Base-by-base conservation (phyloP, 352 stramenopile genomes). In the Globisporangium cederbergense region DNA sequence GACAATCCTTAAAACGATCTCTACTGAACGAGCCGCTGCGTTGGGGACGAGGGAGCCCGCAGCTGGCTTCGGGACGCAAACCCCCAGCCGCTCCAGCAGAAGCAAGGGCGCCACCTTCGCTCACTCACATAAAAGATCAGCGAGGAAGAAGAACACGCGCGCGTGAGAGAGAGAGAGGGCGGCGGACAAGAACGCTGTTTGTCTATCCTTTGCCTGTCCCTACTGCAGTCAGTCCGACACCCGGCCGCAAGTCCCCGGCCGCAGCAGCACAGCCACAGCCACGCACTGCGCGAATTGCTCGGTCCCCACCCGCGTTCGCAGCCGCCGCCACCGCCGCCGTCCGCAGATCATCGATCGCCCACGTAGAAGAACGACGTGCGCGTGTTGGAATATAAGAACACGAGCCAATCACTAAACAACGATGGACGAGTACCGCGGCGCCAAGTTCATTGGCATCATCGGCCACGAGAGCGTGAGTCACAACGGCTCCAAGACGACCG, bases 391-490 rank as follows among this genome's bases (percentile, higher is more conserved):
- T 58, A 58, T 58, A 58, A 58, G 51, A 57, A 57, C 14, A 16
- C 25, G 14, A 30, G 4, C 49, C 18, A 32, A 13, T 1, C 25
- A 14, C 2, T 5, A 34, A 30, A 66, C n/a, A 55, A 83, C 83
- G 71, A 87, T 73, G 58, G 68, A 71, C 52, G 71, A 71, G 43
- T 77, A 80, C 69, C 83, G 82, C 54, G 72, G 76, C 13, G 75
- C 81, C 49, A 90, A 90, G 67, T 95, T 95, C 66, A 86, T 91
- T 58, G 81, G 78, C 61, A 95, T 95, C 73, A 89, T 91, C 74
- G 86, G 86, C 68, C 86, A 95, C 62, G 86, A 95, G 65, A 91
- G 88, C 70, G 76, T 93, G 67, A 95, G 82, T 70, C 78, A 93
- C 75, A 91, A 93, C 58, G 86, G 86, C 49, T 90, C 79, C 71